Base-by-base conservation (phyloP, 2,329 filamentous ascomycete species). In the Epichloe amarillans region DNA sequence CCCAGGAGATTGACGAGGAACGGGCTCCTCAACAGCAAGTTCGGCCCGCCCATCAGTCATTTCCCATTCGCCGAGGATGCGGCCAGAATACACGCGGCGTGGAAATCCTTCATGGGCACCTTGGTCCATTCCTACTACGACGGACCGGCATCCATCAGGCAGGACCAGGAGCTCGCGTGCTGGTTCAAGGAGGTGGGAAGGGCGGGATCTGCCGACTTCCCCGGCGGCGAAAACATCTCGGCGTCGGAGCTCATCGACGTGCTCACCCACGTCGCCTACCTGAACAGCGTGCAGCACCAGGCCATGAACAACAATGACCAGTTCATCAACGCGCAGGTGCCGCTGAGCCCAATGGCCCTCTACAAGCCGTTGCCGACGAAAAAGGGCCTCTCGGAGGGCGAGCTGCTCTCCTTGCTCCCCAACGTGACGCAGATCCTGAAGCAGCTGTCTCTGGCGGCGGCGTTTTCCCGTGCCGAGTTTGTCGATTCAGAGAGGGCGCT, bases 51-150 rank as follows among this genome's bases (percentile, higher is more conserved):
- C 1, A 59, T 74, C 15, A 66, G 66, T 47, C 52, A 60, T 44
- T 72, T 73, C 51, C 72, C 72, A 0, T 74, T 70, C 56, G 67
- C 68, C 54, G 65, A 74, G 21, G 71, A 75, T 52, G 69, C 64
- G 1, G 53, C 53, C 5, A 57, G 59, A 1, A 68, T 75, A 46
- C 54, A 64, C 44, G 56, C 60, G 44, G 63, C 61, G 3, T 69
- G 69, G 45, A 58, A 59, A 4, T 49, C 51, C 0, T 74, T 74
- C 57, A 65, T 72, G 54, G 57, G 55, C 10, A 50, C 62, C 3
- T 71, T 72, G 51, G 62, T 74, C n/a, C 57, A 68, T 39, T 67
- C 71, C 0, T 74, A 72, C 60, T 76, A 76, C 59, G 3, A 52
- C 2, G 56, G 55, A 30, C 61, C 68, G 45, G 46, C 49, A 1